Conservation (phyloP, 78 protist genomes). For the Dictyostelium brefeldianum region DNA sequence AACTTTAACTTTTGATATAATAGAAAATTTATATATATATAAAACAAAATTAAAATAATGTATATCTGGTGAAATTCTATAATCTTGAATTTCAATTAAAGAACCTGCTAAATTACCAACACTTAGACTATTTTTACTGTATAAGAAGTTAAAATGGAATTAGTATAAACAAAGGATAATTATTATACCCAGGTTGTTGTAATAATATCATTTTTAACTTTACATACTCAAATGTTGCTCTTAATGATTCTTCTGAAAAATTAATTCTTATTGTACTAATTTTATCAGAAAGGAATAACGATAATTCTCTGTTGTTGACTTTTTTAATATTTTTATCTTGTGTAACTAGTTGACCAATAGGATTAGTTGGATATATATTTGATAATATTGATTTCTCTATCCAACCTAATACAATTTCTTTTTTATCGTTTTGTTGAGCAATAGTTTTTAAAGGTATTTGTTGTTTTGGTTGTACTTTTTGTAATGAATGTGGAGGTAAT, state of each 20-base stretch:
- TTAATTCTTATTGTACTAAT: background rate
- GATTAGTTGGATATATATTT: background rate
- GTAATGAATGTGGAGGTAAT: background rate
- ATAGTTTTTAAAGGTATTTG: no score
- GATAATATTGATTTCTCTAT: background rate
- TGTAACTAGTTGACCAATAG: slow-evolving; percentile 8
- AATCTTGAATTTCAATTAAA: background rate
- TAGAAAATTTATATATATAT: background rate
- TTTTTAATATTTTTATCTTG: background rate
- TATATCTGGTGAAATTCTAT: background rate
- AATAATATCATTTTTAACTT: background rate
- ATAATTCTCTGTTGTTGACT: background rate
- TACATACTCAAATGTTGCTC: background rate
- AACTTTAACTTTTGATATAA: background rate
- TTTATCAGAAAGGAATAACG: slow-evolving; percentile 6
- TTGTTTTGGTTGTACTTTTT: background rate
- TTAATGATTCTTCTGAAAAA: background rate
- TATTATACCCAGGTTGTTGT: background rate
- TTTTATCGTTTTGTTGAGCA: background rate
- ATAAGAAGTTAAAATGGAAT: background rate
- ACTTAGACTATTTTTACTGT: background rate
- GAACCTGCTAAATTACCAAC: background rate
- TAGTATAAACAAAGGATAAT: background rate
- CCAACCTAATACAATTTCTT: slow-evolving; percentile 11
- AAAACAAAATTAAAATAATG: background rate